These are phyloP conservation scores for Fusarium ramigenum DNA, from an alignment of 2,329 filamentous ascomycete genomes.

Conservation along the genomic window DNA sequence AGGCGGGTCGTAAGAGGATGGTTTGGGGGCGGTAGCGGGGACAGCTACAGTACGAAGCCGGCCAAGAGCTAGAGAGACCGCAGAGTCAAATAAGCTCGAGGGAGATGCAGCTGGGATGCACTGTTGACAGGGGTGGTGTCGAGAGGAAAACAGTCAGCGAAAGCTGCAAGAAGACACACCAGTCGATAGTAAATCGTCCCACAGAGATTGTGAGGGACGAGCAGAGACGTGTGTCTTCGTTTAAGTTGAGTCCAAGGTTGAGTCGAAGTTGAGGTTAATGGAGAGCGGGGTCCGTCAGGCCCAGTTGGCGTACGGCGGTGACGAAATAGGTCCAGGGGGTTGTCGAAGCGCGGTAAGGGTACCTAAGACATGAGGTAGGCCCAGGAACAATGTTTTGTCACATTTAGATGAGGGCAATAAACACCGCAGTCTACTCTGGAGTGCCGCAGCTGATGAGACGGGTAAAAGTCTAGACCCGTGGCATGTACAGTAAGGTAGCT, in stretches of 20 bases:
- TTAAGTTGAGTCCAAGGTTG: slow-evolving; percentile 25
- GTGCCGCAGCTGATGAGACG: not conserved
- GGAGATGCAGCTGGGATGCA: slow-evolving; percentile 26
- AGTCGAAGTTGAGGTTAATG: slow-evolving; percentile 17
- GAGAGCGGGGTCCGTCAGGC: slow-evolving; percentile 40
- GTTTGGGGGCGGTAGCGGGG: slow-evolving; percentile 40
- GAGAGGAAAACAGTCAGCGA: not conserved
- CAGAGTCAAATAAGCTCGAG: slow-evolving; percentile 22
- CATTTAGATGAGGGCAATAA: slow-evolving; percentile 18
- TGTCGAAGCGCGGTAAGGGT: slow-evolving; percentile 24
- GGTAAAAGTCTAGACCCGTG: not conserved
- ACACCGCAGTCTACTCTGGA: slow-evolving; percentile 6
- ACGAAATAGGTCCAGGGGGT: slow-evolving; percentile 38
- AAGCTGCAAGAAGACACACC: not conserved
- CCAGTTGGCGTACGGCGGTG: slow-evolving; percentile 40
- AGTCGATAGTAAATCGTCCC: slow-evolving; percentile 1
- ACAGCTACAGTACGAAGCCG: slow-evolving; percentile 13
- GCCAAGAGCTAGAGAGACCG: slow-evolving; percentile 11
- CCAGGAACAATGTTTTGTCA: slow-evolving; percentile 1
- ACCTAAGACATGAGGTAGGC: not conserved
- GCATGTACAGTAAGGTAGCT: not conserved
- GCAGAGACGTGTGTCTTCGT: slow-evolving; percentile 15
- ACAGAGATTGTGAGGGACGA: slow-evolving; percentile 18
- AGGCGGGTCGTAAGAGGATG: slow-evolving; percentile 31
- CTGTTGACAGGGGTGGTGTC: slow-evolving; percentile 13